Evolutionary conservation across 305 asterid species (phyloP), one percentile per base, ranked within the genome.

Genomic region (Fraxinus nigra): DNA sequence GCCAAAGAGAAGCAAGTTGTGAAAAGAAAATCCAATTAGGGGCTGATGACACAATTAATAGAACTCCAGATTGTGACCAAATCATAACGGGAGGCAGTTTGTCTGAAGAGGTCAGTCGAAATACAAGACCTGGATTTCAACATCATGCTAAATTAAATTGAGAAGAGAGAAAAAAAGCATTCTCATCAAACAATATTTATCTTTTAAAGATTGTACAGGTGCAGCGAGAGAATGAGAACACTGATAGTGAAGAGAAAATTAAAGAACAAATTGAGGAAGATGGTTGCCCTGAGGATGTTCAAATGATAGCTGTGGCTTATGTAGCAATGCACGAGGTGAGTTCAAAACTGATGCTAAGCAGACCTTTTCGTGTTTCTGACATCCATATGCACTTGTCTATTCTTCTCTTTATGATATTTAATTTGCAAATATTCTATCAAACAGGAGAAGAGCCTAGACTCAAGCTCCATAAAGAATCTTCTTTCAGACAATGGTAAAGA

Each of bases 401-500:
- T 82, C 82, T 70, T 69, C 86, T 81, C 84, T 30, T 32, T 32
- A 33, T 70, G 43, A 70, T 70, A 70, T 1, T 70, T 32, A 70
- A 14, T 16, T 70, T 70, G 22, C 43, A 70, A 67, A 28, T 26
- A 24, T 28, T 67, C 74, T 67, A 10, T 67, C 24, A 20, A 79
- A 14, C 40, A 70, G 75, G 22, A 16, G 1, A 70, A 70, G 24
- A 3, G 13, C 40, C 43, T 70, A 16, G 24, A 30, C 7, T 33
- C 20, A 2, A 32, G 75, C 75, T 70, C 75, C 16, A 70, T 32
- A 70, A 70, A 13, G 75, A 70, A 70, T 70, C 75, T 70, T 84
- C 69, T 80, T 77, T 85, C 87, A 85, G 59, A 84, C 85, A 67
- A 80, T 79, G 22, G 88, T 63, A 83, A 90, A 90, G 83, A 77